These are phyloP conservation scores for Tylopilus felleus DNA, from an alignment of 768 basidiomycete species.

Conservation along the genomic window DNA sequence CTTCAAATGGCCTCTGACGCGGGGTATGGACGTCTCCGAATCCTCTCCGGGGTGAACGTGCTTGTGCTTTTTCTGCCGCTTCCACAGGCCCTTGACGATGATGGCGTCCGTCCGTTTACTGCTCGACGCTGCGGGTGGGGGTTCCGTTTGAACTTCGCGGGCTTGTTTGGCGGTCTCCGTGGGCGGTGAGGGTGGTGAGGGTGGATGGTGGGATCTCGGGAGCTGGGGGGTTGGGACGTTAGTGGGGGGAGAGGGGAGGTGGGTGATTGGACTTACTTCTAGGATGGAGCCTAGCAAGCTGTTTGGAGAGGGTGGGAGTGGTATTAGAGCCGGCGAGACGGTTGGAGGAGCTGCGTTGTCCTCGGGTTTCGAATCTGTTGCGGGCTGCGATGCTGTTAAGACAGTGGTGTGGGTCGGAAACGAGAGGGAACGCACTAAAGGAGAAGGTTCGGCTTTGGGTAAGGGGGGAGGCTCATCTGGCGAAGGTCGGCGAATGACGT, in stretches of 20 bases:
- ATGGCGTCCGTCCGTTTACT: neutral
- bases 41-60: neutral
- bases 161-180: neutral
- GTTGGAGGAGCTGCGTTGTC: neutral
- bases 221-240: conserved; percentile 10
- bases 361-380: conserved; percentile 6
- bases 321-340: conserved; percentile 19
- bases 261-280: conserved; percentile 9
- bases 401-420: neutral
- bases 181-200: conserved; percentile 2
- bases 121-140: neutral
- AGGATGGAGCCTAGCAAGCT: conserved; percentile 17
- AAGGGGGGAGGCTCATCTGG: conserved; percentile 9
- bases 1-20: conserved; percentile 2
- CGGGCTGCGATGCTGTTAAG: conserved; percentile 11
- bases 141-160: conserved; percentile 7
- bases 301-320: conserved; percentile 22
- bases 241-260: neutral
- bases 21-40: neutral
- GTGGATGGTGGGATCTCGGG: conserved; percentile 7
- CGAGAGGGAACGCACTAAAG: conserved; percentile 9
- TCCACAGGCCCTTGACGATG: conserved; percentile 14
- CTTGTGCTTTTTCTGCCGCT: conserved; percentile 2
- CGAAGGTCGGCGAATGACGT: conserved; percentile 16
- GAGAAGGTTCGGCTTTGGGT: conserved; percentile 7